A percentile compares a stretch with the other conserved stretches of the same genome.
These are phyloP conservation scores for Pythium dissimile DNA, from an alignment of 352 stramenopile species.

Conservation along the genomic window DNA sequence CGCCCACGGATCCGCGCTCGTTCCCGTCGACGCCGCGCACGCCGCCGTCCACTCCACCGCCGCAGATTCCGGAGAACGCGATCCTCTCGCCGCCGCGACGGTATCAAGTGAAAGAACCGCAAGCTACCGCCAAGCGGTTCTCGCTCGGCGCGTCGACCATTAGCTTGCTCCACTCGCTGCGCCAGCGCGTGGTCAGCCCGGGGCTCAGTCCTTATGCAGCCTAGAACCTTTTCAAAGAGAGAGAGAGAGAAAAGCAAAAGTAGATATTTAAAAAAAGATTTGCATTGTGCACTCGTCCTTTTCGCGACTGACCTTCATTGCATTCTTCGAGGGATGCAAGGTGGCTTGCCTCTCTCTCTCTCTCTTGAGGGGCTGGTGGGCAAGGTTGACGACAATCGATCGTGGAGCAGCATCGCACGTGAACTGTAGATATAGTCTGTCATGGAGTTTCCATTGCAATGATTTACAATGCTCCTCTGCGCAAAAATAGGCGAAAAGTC, in stretches of 20 bases:
- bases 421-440: too few relatives aligned
- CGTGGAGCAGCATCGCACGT: too few relatives aligned
- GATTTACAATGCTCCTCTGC: too few relatives aligned
- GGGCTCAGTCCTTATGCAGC: neutral
- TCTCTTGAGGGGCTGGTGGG: too few relatives aligned
- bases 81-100: constrained; percentile 8
- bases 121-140: constrained; percentile 1
- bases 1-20: constrained; percentile 6
- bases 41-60: constrained; percentile 1
- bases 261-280: neutral
- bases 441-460: too few relatives aligned
- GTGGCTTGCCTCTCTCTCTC: too few relatives aligned
- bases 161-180: constrained; percentile 11
- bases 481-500: too few relatives aligned
- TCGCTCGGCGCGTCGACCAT: constrained; percentile 4
- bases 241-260: too few relatives aligned
- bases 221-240: neutral
- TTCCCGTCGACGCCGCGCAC: neutral
- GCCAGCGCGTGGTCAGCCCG: constrained; percentile 8
- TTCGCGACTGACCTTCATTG: too few relatives aligned
- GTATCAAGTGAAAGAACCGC: neutral
- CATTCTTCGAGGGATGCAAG: too few relatives aligned
- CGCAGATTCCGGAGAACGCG: constrained; percentile 8
- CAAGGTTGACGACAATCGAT: too few relatives aligned
- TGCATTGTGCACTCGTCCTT: neutral